These are phyloP conservation scores for Yamadazyma ubonensis DNA, from an alignment of 805 yeast genomes.

Conservation along the genomic window DNA sequence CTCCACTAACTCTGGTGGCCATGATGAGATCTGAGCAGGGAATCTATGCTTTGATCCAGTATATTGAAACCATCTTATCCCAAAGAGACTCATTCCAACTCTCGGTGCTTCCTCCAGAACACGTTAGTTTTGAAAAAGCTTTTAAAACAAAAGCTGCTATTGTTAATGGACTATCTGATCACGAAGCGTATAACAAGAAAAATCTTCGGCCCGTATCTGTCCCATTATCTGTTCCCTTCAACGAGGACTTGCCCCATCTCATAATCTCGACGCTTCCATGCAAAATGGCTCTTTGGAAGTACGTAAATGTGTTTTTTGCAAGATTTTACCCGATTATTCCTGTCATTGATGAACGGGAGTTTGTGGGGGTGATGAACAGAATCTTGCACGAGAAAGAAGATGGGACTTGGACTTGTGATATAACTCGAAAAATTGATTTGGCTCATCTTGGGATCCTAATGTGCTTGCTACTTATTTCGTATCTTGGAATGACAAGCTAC, in stretches of 20 bases:
- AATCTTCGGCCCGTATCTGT: too few relatives aligned
- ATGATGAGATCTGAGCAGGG: neutral
- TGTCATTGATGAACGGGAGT: conserved; percentile 56
- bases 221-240: neutral
- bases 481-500: conserved; percentile 24
- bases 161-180: neutral
- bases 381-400: conserved; percentile 40
- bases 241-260: neutral
- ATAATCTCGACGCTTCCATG: conserved; percentile 41
- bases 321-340: conserved; percentile 63
- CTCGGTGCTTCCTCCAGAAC: neutral
- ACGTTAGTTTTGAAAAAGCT: neutral
- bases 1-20: neutral
- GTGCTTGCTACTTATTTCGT: conserved; percentile 31
- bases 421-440: conserved; percentile 32
- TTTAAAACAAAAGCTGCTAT: neutral
- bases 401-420: conserved; percentile 15
- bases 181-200: neutral
- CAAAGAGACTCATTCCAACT: neutral
- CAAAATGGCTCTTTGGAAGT: conserved; percentile 51
- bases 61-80: neutral
- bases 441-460: conserved; percentile 34
- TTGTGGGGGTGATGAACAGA: conserved; percentile 41
- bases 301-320: conserved; percentile 57
- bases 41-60: neutral